Conservation (phyloP, 768 basidiomycete species). For the Mycena galopus region DNA sequence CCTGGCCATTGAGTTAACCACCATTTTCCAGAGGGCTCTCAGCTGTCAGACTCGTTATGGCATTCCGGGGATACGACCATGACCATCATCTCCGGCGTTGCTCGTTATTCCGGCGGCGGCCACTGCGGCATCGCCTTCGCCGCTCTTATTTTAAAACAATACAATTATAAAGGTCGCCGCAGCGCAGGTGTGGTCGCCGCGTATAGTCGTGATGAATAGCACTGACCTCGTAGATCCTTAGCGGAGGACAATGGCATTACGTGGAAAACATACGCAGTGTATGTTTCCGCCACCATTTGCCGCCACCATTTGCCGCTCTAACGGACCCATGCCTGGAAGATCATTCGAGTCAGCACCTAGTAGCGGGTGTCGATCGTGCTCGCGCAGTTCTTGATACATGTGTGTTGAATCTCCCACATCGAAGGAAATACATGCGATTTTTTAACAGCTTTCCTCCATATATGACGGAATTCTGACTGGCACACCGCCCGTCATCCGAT, state of each 20-base stretch:
- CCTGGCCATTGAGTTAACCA: conserved; percentile 22
- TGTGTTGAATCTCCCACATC: conserved; percentile 8
- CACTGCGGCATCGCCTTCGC: conserved; percentile 7
- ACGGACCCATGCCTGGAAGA: conserved; percentile 7
- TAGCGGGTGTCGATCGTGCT: conserved; percentile 18
- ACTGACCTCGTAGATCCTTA: not conserved
- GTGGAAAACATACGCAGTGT: no score
- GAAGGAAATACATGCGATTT: not conserved
- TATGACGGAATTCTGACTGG: conserved; percentile 4
- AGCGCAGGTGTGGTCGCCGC: not conserved
- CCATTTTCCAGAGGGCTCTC: conserved; percentile 20
- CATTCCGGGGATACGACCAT: conserved; percentile 7
- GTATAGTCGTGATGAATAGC: not conserved
- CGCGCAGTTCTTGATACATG: conserved; percentile 6
- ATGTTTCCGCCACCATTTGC: conserved; percentile 12
- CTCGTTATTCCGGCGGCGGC: conserved; percentile 12
- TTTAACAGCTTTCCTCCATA: conserved; percentile 6
- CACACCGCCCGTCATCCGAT: conserved; percentile 11
- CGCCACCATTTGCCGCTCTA: not conserved
- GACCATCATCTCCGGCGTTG: conserved; percentile 3
- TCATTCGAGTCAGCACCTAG: conserved; percentile 17
- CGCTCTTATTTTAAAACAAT: conserved; percentile 4
- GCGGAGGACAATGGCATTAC: conserved; percentile 12
- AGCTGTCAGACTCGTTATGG: conserved; percentile 19
- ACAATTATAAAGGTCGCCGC: not conserved